Evolutionary conservation across 495 filamentous ascomycete genomes (phyloP).

Genomic region (Neurospora cerealis): DNA sequence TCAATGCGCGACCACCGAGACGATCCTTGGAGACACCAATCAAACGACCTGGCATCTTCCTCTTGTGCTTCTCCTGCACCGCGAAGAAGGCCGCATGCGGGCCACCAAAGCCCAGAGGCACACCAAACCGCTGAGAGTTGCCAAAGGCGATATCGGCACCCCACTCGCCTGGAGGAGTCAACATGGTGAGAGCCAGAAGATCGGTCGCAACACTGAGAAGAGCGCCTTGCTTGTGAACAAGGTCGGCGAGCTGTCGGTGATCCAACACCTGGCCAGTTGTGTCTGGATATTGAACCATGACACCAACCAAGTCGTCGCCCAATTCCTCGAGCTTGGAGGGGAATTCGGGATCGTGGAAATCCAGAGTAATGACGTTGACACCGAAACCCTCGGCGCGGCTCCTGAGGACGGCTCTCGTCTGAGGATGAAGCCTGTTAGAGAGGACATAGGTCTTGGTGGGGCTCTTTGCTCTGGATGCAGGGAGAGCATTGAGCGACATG

Average conservation of each 20-base stretch:
- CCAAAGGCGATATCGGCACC: constrained; percentile 97
- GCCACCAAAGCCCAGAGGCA: constrained; percentile 89
- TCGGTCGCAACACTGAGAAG: constrained; percentile 88
- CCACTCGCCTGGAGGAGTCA: constrained; percentile 91
- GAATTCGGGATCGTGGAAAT: constrained; percentile 52
- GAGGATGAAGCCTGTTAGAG: constrained; percentile 73
- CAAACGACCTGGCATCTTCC: constrained; percentile 90
- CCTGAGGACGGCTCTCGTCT: constrained; percentile 78
- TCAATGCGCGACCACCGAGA: constrained; percentile 71
- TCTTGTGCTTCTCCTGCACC: constrained; percentile 82
- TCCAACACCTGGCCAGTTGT: constrained; percentile 75
- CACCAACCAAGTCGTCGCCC: constrained; percentile 80
- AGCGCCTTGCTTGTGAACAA: constrained; percentile 68
- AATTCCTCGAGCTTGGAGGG: constrained; percentile 56
- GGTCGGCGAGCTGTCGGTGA: constrained; percentile 62
- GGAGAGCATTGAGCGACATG: constrained; percentile 71
- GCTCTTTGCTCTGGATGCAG: constrained; percentile 61
- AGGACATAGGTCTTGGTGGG: constrained; percentile 74
- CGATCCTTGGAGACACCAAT: constrained; percentile 92
- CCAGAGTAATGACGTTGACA: constrained; percentile 63
- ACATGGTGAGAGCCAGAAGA: constrained; percentile 76
- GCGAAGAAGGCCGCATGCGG: constrained; percentile 98
- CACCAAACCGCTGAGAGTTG: constrained; percentile 88
- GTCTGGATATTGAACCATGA: constrained; percentile 90
- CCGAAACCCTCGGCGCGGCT: constrained; percentile 92